Conservation (phyloP, 805 yeast species). For the Candida hispaniensis region DNA sequence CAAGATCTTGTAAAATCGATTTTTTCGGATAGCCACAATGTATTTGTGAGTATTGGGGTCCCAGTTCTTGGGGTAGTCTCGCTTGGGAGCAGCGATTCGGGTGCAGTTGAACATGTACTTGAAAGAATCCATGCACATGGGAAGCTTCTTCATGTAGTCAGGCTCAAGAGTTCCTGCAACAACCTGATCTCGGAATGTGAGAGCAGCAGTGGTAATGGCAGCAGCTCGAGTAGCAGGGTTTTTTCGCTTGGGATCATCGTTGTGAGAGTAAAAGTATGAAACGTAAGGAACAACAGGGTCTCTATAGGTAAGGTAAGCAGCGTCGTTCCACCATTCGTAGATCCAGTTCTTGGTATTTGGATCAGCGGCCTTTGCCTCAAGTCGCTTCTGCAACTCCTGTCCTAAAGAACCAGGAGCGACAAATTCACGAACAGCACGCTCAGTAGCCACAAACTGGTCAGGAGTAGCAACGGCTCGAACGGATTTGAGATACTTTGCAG, state of each 20-base stretch:
- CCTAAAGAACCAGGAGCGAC: conserved; percentile 52
- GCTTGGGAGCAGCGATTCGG: conserved; percentile 48
- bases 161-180: conserved; percentile 69
- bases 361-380: conserved; percentile 44
- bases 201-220: conserved; percentile 54
- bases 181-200: conserved; percentile 54
- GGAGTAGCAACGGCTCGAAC: conserved; percentile 54
- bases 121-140: conserved; percentile 94
- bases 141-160: conserved; percentile 61
- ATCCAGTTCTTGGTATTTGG: conserved; percentile 73
- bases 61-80: conserved; percentile 30
- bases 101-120: conserved; percentile 82
- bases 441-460: conserved; percentile 43
- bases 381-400: conserved; percentile 54
- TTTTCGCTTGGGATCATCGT: conserved; percentile 39
- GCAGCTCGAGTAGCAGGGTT: conserved; percentile 52
- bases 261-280: conserved; percentile 80
- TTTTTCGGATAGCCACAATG: conserved; percentile 61
- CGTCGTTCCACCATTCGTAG: conserved; percentile 85
- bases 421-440: conserved; percentile 54
- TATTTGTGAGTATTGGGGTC: conserved; percentile 35
- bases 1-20: conserved; percentile 66
- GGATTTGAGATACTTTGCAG: conserved; percentile 55
- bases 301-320: conserved; percentile 79
- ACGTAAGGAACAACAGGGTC: conserved; percentile 95